These are phyloP conservation scores for Amylostereum chailletii DNA, from an alignment of 1,284 basidiomycete species.

Conservation along the genomic window DNA sequence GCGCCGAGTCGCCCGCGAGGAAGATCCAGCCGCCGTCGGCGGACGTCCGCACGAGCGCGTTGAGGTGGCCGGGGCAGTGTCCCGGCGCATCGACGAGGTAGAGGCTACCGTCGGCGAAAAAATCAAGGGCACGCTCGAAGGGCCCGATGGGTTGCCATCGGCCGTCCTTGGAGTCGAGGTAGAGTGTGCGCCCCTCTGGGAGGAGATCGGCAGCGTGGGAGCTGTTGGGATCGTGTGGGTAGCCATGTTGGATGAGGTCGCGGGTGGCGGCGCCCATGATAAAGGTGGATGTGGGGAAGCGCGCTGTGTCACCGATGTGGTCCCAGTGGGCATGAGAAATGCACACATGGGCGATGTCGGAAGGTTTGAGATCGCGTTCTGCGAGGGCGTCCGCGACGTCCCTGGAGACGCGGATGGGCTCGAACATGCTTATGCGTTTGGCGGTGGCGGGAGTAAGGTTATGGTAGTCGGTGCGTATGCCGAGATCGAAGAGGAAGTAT, in stretches of 20 bases:
- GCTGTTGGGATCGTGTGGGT: slow-evolving; percentile 22
- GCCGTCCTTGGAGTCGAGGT: slow-evolving; percentile 23
- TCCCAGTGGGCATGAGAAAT: slow-evolving; percentile 25
- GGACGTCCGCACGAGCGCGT: slow-evolving; percentile 47
- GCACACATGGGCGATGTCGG: slow-evolving; percentile 7
- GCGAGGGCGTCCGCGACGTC: slow-evolving; percentile 35
- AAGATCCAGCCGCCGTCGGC: slow-evolving; percentile 48
- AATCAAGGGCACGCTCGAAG: slow-evolving; percentile 43
- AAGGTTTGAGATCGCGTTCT: slow-evolving; percentile 32
- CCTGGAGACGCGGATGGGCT: slow-evolving; percentile 24
- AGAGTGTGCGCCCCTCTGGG: slow-evolving; percentile 30
- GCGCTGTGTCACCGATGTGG: slow-evolving; percentile 22
- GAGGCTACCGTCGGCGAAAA: slow-evolving; percentile 47
- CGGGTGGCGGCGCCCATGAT: slow-evolving; percentile 17
- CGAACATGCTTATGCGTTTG: slow-evolving; percentile 20
- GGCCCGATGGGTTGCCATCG: slow-evolving; percentile 32
- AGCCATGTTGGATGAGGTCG: slow-evolving; percentile 11
- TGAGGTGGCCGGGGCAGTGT: slow-evolving; percentile 45
- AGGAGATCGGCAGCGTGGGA: slow-evolving; percentile 27
- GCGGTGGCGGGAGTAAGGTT: slow-evolving; percentile 26
- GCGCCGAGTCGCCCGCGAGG: slow-evolving; percentile 46
- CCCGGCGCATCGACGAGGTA: slow-evolving; percentile 50
- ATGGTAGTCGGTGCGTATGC: slow-evolving; percentile 34
- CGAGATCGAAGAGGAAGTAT: slow-evolving; percentile 40
- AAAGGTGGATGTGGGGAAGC: slow-evolving; percentile 19